Percentiles rank a stretch among this genome's conserved stretches.
Conservation (phyloP, 1,139 yeast species). For the Candida tetrigidarum region DNA sequence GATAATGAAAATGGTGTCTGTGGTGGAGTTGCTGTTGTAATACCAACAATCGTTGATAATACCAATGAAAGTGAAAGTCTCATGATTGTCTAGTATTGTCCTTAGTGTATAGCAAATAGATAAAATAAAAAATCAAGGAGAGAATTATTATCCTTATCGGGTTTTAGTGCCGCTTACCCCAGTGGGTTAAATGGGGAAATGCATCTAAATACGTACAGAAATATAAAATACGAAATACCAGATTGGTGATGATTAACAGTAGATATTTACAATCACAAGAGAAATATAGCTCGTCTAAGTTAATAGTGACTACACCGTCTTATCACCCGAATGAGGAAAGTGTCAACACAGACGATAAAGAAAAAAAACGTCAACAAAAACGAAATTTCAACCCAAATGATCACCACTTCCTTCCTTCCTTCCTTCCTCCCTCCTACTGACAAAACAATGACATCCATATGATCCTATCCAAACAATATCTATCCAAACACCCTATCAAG, state of each 20-base stretch:
- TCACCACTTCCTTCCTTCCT: neutral
- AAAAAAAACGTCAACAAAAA: neutral
- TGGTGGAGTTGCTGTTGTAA: constrained; percentile 2
- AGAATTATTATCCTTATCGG: no score
- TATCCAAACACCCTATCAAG: constrained; percentile 9
- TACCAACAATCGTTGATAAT: neutral
- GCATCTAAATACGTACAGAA: no score
- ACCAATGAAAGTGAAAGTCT: neutral
- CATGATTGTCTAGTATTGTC: neutral
- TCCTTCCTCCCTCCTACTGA: neutral
- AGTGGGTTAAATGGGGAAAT: no score
- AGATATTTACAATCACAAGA: no score
- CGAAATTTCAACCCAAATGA: neutral
- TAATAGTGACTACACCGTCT: no score
- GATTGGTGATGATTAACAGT: no score
- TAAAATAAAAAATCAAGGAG: no score
- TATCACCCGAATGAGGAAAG: no score
- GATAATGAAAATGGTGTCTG: constrained; percentile 7
- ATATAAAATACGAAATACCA: no score
- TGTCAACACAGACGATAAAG: no score
- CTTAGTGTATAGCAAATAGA: neutral
- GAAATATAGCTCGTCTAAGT: no score
- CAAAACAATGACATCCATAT: constrained; percentile 8
- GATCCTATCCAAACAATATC: constrained; percentile 8
- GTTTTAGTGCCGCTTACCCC: no score